phyloP scores from a whole-genome alignment of 2,329 filamentous ascomycete genomes.

The Fusarium austroafricanum region DNA sequence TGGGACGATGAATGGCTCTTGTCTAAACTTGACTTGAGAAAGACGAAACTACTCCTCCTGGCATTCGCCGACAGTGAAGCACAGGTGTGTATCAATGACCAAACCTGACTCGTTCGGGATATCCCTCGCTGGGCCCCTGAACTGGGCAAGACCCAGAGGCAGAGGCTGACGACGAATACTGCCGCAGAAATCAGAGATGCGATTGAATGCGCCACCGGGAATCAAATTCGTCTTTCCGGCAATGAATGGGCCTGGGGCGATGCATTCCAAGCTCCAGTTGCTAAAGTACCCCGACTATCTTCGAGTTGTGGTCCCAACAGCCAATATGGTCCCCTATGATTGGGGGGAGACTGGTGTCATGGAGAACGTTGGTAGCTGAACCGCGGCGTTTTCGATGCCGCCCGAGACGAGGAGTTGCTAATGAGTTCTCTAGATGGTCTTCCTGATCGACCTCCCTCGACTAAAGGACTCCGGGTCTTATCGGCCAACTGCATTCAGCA shows the following conservation, averaged over 20 bases:
- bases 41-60: constrained; percentile 72
- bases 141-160: constrained; percentile 15
- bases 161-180: constrained; percentile 34
- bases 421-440: constrained; percentile 70
- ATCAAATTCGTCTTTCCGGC: constrained; percentile 84
- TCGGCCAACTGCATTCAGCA: constrained; percentile 67
- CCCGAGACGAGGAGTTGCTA: constrained; percentile 32
- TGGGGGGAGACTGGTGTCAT: constrained; percentile 88
- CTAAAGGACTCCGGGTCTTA: constrained; percentile 52
- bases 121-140: constrained; percentile 7
- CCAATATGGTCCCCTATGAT: constrained; percentile 86
- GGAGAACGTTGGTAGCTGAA: constrained; percentile 75
- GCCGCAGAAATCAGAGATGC: constrained; percentile 59
- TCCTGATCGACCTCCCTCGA: constrained; percentile 90
- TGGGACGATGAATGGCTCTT: constrained; percentile 87
- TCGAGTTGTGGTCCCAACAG: constrained; percentile 85
- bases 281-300: constrained; percentile 81
- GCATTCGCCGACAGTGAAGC: constrained; percentile 65
- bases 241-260: constrained; percentile 79
- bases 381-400: constrained; percentile 24
- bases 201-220: constrained; percentile 60
- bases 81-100: constrained; percentile 57
- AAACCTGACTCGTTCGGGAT: constrained; percentile 14
- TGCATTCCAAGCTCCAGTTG: constrained; percentile 96
- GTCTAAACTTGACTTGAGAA: constrained; percentile 71